Percentiles rank a stretch among this genome's conserved stretches.
phyloP scores from a whole-genome alignment of 352 stramenopile genomes.

The Phytophthora sp. region DNA sequence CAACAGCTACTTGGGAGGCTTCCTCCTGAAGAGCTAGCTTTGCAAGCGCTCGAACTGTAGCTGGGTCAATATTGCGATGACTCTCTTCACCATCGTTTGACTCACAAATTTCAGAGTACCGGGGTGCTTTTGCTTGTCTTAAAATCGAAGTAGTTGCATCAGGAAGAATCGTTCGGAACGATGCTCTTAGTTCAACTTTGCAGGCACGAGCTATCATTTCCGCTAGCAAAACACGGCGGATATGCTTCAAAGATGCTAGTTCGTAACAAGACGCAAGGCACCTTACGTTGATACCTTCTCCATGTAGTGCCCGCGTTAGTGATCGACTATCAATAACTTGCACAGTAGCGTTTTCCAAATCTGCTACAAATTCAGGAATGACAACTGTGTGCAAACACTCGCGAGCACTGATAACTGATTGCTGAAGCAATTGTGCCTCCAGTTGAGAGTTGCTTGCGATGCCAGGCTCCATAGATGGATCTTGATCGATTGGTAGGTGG shows the following conservation, averaged over 20 bases:
- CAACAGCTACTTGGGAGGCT: conserved; percentile 28
- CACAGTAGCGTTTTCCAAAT: conserved; percentile 39
- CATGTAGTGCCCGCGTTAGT: conserved; percentile 50
- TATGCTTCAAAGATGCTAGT: conserved; percentile 46
- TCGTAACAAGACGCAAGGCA: conserved; percentile 68
- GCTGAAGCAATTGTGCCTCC: conserved; percentile 43
- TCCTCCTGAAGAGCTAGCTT: conserved; percentile 28
- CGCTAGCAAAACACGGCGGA: conserved; percentile 46
- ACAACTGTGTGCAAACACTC: conserved; percentile 46
- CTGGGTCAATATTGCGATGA: not conserved
- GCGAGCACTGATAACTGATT: conserved; percentile 38
- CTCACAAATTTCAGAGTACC: not conserved
- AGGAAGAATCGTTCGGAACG: conserved; percentile 38
- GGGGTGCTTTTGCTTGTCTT: conserved; percentile 16
- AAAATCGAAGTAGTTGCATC: conserved; percentile 26
- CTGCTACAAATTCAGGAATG: conserved; percentile 53
- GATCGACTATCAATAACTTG: conserved; percentile 46
- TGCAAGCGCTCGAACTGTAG: conserved; percentile 12
- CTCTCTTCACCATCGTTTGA: conserved; percentile 7
- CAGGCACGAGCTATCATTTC: conserved; percentile 70
- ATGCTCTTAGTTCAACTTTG: conserved; percentile 55
- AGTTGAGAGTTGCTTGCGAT: conserved; percentile 10
- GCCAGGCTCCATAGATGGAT: not conserved
- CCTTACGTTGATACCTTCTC: conserved; percentile 59
- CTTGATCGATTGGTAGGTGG: conserved; percentile 6